Percentiles rank a stretch among this genome's conserved stretches.
Conservation (phyloP, 768 basidiomycete genomes). For the Boletus subparvulus region DNA sequence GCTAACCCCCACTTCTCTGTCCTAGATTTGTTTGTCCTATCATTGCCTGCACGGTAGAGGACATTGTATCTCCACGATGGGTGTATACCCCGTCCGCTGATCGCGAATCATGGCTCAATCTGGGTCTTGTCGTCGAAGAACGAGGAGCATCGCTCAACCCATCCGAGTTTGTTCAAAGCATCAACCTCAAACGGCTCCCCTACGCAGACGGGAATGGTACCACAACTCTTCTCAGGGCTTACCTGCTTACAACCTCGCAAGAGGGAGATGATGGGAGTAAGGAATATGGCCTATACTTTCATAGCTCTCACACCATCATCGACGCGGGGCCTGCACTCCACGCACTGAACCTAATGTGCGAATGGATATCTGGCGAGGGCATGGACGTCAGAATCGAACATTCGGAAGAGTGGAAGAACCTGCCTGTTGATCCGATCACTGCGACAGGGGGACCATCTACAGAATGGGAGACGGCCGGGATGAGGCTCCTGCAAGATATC, state of each 20-base stretch:
- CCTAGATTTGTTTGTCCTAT: constrained; percentile 20
- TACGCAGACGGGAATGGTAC: constrained; percentile 9
- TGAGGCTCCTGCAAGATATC: constrained; percentile 13
- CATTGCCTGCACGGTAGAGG: constrained; percentile 17
- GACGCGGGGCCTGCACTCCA: constrained; percentile 23
- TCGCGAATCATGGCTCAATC: constrained; percentile 23
- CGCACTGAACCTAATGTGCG: constrained; percentile 22
- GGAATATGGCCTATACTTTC: constrained; percentile 25
- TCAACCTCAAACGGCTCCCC: constrained; percentile 19
- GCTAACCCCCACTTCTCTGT: no score
- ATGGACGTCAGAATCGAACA: constrained; percentile 10
- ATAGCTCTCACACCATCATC: constrained; percentile 21
- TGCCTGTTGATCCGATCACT: constrained; percentile 25
- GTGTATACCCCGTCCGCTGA: constrained; percentile 24
- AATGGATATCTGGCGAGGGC: constrained; percentile 20
- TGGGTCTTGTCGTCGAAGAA: constrained; percentile 17
- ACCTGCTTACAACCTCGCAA: constrained; percentile 12
- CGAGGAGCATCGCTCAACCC: constrained; percentile 15
- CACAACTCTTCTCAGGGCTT: neutral
- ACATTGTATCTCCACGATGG: constrained; percentile 14
- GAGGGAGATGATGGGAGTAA: neutral
- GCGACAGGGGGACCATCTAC: constrained; percentile 23
- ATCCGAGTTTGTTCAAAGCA: constrained; percentile 15
- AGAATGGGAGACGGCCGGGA: constrained; percentile 18
- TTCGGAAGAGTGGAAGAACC: constrained; percentile 26